Evolutionary conservation across 768 basidiomycete species (phyloP).

Genomic region (Naganishia onofrii): DNA sequence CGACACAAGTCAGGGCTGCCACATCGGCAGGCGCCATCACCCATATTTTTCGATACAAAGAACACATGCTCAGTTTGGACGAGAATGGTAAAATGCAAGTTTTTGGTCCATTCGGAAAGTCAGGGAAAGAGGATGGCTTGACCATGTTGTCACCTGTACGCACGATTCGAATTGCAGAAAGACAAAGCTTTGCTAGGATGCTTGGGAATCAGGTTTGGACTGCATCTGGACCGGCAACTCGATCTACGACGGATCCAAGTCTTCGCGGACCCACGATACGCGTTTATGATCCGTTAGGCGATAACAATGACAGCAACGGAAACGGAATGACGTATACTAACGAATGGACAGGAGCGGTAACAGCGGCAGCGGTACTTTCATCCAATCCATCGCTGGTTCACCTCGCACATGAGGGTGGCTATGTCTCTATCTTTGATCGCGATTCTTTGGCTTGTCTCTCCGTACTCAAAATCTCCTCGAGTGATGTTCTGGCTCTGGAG

Average conservation of each 20-base stretch:
- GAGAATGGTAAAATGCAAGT: slow-evolving; percentile 78
- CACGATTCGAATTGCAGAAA: slow-evolving; percentile 65
- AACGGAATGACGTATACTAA: slow-evolving; percentile 64
- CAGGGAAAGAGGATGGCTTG: slow-evolving; percentile 32
- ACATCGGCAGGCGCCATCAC: slow-evolving; percentile 68
- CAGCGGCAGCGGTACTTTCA: slow-evolving; percentile 72
- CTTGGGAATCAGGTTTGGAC: slow-evolving; percentile 81
- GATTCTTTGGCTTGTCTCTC: slow-evolving; percentile 60
- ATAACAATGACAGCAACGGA: slow-evolving; percentile 32
- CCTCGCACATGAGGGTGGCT: slow-evolving; percentile 89
- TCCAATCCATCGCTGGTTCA: slow-evolving; percentile 67
- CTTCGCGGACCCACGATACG: slow-evolving; percentile 69
- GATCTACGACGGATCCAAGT: slow-evolving; percentile 43
- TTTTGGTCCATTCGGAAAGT: slow-evolving; percentile 54
- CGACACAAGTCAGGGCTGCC: slow-evolving; percentile 62
- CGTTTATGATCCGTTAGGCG: slow-evolving; percentile 66
- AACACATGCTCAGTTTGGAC: slow-evolving; percentile 75
- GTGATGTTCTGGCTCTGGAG: slow-evolving; percentile 76
- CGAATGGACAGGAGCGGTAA: slow-evolving; percentile 72
- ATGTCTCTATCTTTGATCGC: slow-evolving; percentile 74
- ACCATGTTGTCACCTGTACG: slow-evolving; percentile 54
- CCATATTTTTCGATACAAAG: slow-evolving; percentile 67
- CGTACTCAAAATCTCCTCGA: slow-evolving; percentile 73
- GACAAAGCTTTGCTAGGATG: slow-evolving; percentile 73
- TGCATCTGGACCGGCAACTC: slow-evolving; percentile 54